These are phyloP conservation scores for Aspergillus cavernicola DNA, from an alignment of 495 filamentous ascomycete genomes.

Conservation along the genomic window DNA sequence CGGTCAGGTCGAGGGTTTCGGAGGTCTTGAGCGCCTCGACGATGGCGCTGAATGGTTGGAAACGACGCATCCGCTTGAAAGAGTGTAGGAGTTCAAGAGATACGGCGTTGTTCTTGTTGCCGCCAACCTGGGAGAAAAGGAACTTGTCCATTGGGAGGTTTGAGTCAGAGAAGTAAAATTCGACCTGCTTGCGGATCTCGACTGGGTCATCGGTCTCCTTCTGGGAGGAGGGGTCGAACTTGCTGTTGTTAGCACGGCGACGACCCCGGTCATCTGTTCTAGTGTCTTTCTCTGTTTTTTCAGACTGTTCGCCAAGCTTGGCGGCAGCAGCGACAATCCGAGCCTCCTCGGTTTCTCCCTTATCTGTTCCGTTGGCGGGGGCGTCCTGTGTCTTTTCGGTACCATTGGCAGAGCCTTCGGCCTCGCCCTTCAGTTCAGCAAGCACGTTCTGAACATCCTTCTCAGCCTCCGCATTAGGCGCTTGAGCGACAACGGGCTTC, in stretches of 20 bases:
- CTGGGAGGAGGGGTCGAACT: constrained; percentile 61
- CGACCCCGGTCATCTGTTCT: constrained; percentile 20
- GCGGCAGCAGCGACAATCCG: constrained; percentile 43
- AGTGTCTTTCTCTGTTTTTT: constrained; percentile 26
- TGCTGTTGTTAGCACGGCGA: constrained; percentile 44
- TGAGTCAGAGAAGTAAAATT: constrained; percentile 95
- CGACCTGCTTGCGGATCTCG: constrained; percentile 82
- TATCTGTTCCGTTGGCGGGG: constrained; percentile 21
- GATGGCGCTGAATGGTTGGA: constrained; percentile 77
- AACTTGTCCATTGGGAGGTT: constrained; percentile 88
- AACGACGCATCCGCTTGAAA: constrained; percentile 93
- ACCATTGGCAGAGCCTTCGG: constrained; percentile 18
- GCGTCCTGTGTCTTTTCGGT: constrained; percentile 27
- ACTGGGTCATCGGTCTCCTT: constrained; percentile 67
- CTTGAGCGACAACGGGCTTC: constrained; percentile 26
- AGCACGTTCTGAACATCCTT: constrained; percentile 48
- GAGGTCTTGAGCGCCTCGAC: constrained; percentile 77
- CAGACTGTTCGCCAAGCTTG: constrained; percentile 44
- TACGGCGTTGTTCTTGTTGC: constrained; percentile 73
- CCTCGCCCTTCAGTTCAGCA: constrained; percentile 44
- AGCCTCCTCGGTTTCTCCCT: constrained; percentile 41
- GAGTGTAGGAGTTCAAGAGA: constrained; percentile 67
- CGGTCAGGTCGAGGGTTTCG: constrained; percentile 62
- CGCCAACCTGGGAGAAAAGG: constrained; percentile 71
- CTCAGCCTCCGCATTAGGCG: constrained; percentile 40